Evolutionary conservation across 2,329 filamentous ascomycete species (phyloP).

Genomic region (Sclerotinia borealis): DNA sequence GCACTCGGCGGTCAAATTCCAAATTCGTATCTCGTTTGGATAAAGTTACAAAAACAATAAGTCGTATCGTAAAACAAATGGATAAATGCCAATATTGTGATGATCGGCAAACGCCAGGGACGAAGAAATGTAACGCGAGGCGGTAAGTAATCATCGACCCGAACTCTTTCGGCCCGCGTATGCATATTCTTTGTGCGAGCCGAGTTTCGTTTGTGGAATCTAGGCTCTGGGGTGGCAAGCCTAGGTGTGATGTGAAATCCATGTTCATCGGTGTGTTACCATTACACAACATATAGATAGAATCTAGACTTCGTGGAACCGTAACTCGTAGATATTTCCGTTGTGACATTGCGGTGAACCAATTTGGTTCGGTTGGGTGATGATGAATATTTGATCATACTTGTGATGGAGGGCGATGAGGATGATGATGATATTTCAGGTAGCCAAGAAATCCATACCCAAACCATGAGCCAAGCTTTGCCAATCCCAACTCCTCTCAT

Average conservation of each 20-base stretch:
- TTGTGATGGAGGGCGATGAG: not conserved
- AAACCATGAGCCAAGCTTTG: conserved; percentile 48
- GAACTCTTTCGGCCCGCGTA: not conserved
- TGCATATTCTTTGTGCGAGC: not conserved
- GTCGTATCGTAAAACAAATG: not conserved
- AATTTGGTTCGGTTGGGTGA: not conserved
- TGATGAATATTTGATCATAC: not conserved
- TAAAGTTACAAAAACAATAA: not conserved
- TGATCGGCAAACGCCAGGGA: not conserved
- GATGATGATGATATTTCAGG: conserved; percentile 18
- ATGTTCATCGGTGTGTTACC: not conserved
- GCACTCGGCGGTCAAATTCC: not conserved
- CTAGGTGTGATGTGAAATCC: not conserved
- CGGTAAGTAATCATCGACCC: not conserved
- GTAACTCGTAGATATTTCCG: not conserved
- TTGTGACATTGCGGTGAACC: not conserved
- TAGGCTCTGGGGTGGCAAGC: not conserved
- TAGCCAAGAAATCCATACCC: conserved; percentile 48
- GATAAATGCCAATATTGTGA: not conserved
- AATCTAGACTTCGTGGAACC: not conserved
- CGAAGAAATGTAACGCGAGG: not conserved
- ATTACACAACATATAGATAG: not conserved
- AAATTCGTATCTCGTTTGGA: not conserved
- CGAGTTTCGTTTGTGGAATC: not conserved
- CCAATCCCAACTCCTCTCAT: conserved; percentile 60